phyloP scores from a whole-genome alignment of 805 yeast species.

The Candida nitratophila region DNA sequence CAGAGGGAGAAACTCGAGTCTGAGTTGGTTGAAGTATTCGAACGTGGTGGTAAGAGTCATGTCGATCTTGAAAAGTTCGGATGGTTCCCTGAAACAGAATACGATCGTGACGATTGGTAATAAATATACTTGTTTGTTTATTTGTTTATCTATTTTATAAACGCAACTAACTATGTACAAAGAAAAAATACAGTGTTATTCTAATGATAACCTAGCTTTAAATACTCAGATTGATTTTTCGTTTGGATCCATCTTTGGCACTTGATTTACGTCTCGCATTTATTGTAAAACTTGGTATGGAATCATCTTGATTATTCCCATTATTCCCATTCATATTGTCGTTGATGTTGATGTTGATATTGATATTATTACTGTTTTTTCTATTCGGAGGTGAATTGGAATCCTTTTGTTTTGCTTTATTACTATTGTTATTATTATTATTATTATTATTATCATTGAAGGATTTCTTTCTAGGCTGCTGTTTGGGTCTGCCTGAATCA shows the following conservation, averaged over 20 bases:
- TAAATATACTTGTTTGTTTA: neutral
- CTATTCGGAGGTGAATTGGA: no score
- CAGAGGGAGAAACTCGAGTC: slow-evolving; percentile 39
- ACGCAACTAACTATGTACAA: no score
- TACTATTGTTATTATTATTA: no score
- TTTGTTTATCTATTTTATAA: no score
- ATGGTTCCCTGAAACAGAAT: slow-evolving; percentile 58
- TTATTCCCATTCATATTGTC: neutral
- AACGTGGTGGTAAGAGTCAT: slow-evolving; percentile 23
- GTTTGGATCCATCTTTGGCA: neutral
- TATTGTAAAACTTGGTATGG: neutral
- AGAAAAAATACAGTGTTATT: no score
- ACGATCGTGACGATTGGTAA: slow-evolving; percentile 17
- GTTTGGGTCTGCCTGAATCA: neutral
- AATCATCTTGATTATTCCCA: no score
- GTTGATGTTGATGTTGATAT: neutral
- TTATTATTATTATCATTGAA: no score
- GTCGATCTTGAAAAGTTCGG: slow-evolving; percentile 45
- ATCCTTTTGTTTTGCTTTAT: no score
- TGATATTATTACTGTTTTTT: neutral
- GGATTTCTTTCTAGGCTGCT: neutral
- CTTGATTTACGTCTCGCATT: neutral
- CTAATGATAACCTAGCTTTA: neutral
- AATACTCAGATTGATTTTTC: neutral
- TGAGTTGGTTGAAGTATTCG: slow-evolving; percentile 41